Base-by-base conservation (phyloP, 2,329 filamentous ascomycete species). In the Xylaria arbuscula region DNA sequence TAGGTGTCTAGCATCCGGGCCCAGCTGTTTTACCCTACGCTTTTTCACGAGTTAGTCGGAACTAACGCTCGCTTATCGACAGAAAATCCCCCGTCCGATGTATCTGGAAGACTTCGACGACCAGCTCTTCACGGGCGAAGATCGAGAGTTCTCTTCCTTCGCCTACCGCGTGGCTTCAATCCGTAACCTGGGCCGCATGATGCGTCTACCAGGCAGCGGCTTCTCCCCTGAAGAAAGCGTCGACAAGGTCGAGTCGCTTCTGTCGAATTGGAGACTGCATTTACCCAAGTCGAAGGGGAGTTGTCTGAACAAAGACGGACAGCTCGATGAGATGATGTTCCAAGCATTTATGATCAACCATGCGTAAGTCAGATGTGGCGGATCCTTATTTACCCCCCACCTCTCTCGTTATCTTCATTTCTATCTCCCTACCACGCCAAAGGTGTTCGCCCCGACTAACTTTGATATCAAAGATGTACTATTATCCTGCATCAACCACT, bases 281-380 rank as follows among this genome's bases (percentile, higher is more conserved):
- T 83, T 97, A 0, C 94, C 94, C 0, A 83, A 86, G 17, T 85
- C 85, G 15, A 97, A 97, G 80, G 85, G 85, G 64, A 88, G 93
- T 69, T 85, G 92, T 17, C 83, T 97, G 62, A 87, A 89, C 67
- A 86, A 87, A 70, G 88, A 91, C 73, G 90, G 93, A 38, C 86
- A 89, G 62, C 84, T 94, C 11, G 94, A 98, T 77, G 93, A 97
- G 80, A 91, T 97, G 87, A 90, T 97, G 80, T 97, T 97, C 81
- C 93, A 97, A 78, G 94, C 93, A 0, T 91, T 93, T 70, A 95
- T 97, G 88, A 92, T 97, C 74, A 86, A 83, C 38, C 82, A 88
- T 70, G 86, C 86, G 83, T 85, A 78, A 75, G 83, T 80, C 50
- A 78, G 11, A 48, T 10, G 28, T 8, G 9, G 8, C 28, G 32